Conservation (phyloP, 2,329 filamentous ascomycete species). For the Lecanicillium sp. region DNA sequence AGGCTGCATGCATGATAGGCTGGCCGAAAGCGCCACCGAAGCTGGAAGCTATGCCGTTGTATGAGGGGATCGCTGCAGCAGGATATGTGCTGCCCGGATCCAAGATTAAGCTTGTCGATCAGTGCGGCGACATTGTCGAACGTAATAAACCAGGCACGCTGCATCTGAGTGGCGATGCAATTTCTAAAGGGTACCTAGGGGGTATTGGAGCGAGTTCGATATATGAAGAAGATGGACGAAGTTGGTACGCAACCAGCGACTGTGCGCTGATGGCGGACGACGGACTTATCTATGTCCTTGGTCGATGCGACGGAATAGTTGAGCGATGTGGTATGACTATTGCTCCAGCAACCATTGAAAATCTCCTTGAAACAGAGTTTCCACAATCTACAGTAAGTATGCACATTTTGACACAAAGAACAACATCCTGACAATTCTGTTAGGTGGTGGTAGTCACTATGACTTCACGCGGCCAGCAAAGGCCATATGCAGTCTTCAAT, state of each 20-base stretch:
- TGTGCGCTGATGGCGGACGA: slow-evolving; percentile 1
- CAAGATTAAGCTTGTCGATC: slow-evolving; percentile 2
- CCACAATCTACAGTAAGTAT: slow-evolving; percentile 1
- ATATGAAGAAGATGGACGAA: neutral
- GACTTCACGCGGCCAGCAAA: neutral
- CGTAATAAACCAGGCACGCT: neutral
- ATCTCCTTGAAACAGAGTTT: neutral
- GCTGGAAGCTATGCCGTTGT: neutral
- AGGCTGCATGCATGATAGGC: slow-evolving; percentile 1
- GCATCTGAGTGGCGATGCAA: neutral
- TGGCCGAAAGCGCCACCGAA: neutral
- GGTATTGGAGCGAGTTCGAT: neutral
- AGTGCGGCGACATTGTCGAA: neutral
- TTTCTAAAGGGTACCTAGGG: neutral
- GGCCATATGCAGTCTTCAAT: neutral
- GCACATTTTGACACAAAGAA: neutral
- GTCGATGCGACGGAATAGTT: neutral
- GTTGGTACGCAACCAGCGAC: slow-evolving; percentile 1
- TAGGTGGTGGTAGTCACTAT: neutral
- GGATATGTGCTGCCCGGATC: neutral
- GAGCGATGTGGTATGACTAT: neutral
- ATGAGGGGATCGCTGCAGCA: neutral
- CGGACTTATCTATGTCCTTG: neutral
- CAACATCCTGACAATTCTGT: neutral
- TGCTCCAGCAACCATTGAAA: slow-evolving; percentile 1